phyloP scores from a whole-genome alignment of 495 filamentous ascomycete species.

The Neohortaea acidophila region DNA sequence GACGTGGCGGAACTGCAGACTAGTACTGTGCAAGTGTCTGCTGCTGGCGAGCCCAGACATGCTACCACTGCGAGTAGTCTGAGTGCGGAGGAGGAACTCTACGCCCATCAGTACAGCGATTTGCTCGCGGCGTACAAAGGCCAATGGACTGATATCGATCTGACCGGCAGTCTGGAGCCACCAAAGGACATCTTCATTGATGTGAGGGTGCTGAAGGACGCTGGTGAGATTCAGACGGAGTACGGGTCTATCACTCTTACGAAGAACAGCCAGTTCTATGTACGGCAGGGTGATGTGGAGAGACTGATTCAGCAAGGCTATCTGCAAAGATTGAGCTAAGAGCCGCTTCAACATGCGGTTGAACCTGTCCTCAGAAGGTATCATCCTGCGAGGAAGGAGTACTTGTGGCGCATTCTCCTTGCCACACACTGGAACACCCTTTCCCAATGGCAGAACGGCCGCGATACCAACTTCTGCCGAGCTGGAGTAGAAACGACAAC shows the following conservation, averaged over 20 bases:
- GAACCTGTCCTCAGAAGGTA: too few species aligned
- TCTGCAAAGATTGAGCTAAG: conserved; percentile 76
- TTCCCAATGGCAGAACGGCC: too few species aligned
- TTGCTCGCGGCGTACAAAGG: conserved; percentile 92
- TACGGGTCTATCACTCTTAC: conserved; percentile 98
- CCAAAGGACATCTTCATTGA: conserved; percentile 95
- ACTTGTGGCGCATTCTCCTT: too few species aligned
- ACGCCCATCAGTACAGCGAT: conserved; percentile 79
- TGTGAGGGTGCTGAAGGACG: conserved; percentile 90
- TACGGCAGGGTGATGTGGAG: conserved; percentile 92
- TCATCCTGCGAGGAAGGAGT: too few species aligned
- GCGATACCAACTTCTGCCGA: too few species aligned
- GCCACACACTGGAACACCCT: too few species aligned
- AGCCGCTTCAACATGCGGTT: background rate
- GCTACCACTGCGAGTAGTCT: conserved; percentile 44
- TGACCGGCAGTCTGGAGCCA: conserved; percentile 89
- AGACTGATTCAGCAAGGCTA: conserved; percentile 93
- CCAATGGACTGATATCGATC: conserved; percentile 95
- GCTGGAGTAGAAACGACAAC: too few species aligned
- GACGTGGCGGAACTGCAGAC: conserved; percentile 55
- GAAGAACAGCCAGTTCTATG: conserved; percentile 96
- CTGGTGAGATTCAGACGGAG: conserved; percentile 97
- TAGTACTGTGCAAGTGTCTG: conserved; percentile 20
- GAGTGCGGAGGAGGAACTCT: conserved; percentile 95
- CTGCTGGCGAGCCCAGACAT: conserved; percentile 18